Evolutionary conservation across 306 rosid genomes (phyloP), one percentile per base, ranked within the genome.

Genomic region (Medicago truncatula): DNA sequence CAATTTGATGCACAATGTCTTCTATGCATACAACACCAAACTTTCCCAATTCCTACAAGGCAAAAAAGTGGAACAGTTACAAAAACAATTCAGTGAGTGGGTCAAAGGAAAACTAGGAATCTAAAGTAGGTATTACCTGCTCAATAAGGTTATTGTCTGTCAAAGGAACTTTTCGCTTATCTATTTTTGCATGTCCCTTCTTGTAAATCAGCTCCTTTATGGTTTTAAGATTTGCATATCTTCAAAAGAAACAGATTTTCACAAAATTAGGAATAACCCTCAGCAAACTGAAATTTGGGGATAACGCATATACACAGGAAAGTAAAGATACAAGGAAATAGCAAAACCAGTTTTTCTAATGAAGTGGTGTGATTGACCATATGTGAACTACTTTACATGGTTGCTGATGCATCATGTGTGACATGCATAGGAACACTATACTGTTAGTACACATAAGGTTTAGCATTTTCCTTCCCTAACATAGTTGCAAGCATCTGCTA

Each of bases 141-240:
- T 93, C 96, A 18, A 91, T 87, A 44, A 87, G 65, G 80, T 85
- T 92, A 74, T 94, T 94, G 76, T 94, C 98, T 0, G 97, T 94
- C 83, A 94, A 82, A 25, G 97, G 98, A 81, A 92, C 98, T 82
- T 81, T 89, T 73, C 83, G 85, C 75, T 81, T 81, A 68, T 85
- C 90, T 34, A 91, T 67, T 65, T 73, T 90, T 2, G 88, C 89
- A 49, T 40, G 65, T 17, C 93, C 98, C 79, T 91, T 94, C 85
- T 94, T 94, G 89, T 67, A 82, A 75, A 94, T 70, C 70, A 94
- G 86, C 49, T 90, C 98, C 82, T 82, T 88, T 74, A 88, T 87
- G 73, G 79, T 94, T 85, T 90, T 94, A 46, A 92, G 87, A 77
- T 86, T 90, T 12, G 97, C 96, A 79, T 86, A 92, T 74, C 98